These are phyloP conservation scores for Rhinocladiella similis DNA, from an alignment of 2,329 filamentous ascomycete genomes.

Conservation along the genomic window DNA sequence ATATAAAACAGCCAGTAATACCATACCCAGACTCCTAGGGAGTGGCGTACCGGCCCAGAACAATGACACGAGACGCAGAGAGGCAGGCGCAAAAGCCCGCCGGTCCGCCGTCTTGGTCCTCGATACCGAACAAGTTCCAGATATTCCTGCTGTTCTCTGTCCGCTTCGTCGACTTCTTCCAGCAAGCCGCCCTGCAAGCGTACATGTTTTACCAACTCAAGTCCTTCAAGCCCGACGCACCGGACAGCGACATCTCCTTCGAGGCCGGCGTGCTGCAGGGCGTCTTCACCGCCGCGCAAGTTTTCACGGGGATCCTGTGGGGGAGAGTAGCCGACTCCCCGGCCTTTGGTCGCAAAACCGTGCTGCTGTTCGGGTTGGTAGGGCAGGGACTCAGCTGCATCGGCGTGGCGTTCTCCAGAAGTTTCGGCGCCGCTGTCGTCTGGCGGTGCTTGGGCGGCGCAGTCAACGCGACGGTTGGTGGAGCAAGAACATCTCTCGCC, in stretches of 20 bases:
- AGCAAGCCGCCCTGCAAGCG: slow-evolving; percentile 67
- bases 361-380: slow-evolving; percentile 71
- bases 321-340: slow-evolving; percentile 55
- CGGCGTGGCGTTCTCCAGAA: slow-evolving; percentile 67
- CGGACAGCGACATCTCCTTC: slow-evolving; percentile 61
- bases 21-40: neutral
- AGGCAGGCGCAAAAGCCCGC: slow-evolving; percentile 11
- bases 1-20: neutral
- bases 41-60: neutral
- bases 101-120: slow-evolving; percentile 59
- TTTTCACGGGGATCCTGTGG: slow-evolving; percentile 74
- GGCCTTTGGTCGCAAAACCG: slow-evolving; percentile 66
- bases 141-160: slow-evolving; percentile 70
- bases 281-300: slow-evolving; percentile 72
- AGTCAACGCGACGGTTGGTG: slow-evolving; percentile 70
- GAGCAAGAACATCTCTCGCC: slow-evolving; percentile 71
- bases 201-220: slow-evolving; percentile 80
- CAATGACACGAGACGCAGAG: slow-evolving; percentile 14
- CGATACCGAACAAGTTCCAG: slow-evolving; percentile 69
- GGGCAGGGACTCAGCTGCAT: slow-evolving; percentile 67
- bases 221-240: slow-evolving; percentile 59
- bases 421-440: slow-evolving; percentile 60
- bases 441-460: slow-evolving; percentile 68
- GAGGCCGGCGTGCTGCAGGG: slow-evolving; percentile 72
- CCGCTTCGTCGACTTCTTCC: slow-evolving; percentile 75